Conservation (phyloP, 768 basidiomycete genomes). For the Lyophyllum decastes region DNA sequence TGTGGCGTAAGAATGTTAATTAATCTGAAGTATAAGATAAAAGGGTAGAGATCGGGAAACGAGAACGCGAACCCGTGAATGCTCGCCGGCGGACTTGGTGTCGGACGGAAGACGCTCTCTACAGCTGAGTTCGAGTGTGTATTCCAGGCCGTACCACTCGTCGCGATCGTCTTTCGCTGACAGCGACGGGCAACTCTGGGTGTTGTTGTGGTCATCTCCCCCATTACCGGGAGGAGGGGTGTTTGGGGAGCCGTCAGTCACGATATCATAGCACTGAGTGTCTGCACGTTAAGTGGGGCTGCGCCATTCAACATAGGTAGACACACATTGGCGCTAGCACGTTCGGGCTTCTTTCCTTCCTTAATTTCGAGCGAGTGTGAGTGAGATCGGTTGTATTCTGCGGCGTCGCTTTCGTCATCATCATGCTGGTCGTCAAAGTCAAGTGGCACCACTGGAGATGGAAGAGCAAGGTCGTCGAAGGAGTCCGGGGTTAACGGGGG, state of each 20-base stretch:
- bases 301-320: neutral
- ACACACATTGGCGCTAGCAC: conserved; percentile 25
- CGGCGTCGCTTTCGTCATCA: conserved; percentile 14
- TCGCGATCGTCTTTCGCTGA: conserved; percentile 22
- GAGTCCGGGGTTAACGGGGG: conserved; percentile 30
- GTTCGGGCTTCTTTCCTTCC: conserved; percentile 40
- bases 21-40: neutral
- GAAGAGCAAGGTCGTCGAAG: conserved; percentile 11
- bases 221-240: neutral
- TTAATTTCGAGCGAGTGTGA: conserved; percentile 32
- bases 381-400: conserved; percentile 12
- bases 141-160: conserved; percentile 47
- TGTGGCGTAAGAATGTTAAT: neutral
- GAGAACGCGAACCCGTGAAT: conserved; percentile 33
- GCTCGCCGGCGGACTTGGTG: conserved; percentile 35
- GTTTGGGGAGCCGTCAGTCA: conserved; percentile 15
- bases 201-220: neutral
- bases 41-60: neutral
- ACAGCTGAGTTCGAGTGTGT: conserved; percentile 42
- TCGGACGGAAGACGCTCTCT: conserved; percentile 34
- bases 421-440: conserved; percentile 9
- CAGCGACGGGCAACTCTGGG: neutral
- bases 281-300: conserved; percentile 6
- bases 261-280: conserved; percentile 11
- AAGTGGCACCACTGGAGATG: conserved; percentile 11